A percentile compares a stretch with the other conserved stretches of the same genome.
phyloP scores from a whole-genome alignment of 2,329 filamentous ascomycete genomes.

The Didymella glomerata region DNA sequence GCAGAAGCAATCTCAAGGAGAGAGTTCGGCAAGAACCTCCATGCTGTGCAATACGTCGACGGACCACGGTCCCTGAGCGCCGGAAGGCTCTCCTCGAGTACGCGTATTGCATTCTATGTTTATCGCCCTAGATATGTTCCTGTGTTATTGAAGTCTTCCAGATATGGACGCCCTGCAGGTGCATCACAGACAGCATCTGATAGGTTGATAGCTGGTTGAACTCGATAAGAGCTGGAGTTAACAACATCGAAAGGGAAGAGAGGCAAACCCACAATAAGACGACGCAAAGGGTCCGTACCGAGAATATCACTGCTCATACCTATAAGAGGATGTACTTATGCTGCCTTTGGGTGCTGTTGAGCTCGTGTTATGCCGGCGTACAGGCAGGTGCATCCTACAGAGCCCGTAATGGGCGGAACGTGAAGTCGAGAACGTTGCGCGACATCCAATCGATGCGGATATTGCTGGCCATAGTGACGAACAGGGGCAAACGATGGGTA shows the following conservation, averaged over 20 bases:
- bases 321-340: constrained; percentile 26
- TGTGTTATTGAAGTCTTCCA: constrained; percentile 18
- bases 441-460: constrained; percentile 12
- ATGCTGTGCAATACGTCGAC: constrained; percentile 20
- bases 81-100: constrained; percentile 13
- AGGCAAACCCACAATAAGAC: constrained; percentile 18
- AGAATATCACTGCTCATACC: constrained; percentile 23
- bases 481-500: constrained; percentile 29
- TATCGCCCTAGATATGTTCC: constrained; percentile 2
- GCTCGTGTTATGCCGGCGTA: constrained; percentile 33
- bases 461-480: constrained; percentile 16
- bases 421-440: constrained; percentile 10
- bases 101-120: constrained; percentile 2
- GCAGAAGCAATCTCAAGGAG: constrained; percentile 27
- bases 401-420: constrained; percentile 20
- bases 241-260: constrained; percentile 21
- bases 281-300: constrained; percentile 23
- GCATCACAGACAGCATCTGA: constrained; percentile 16
- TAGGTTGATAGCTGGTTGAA: constrained; percentile 14
- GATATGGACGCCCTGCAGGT: constrained; percentile 20
- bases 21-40: constrained; percentile 20
- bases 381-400: constrained; percentile 21
- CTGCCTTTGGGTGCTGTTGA: constrained; percentile 28
- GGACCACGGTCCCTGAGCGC: constrained; percentile 17
- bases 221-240: constrained; percentile 24